Percentiles rank a stretch among this genome's conserved stretches.
These are phyloP conservation scores for Coemansia aciculifera DNA, from an alignment of 192 early-diverging fungal species.

Conservation along the genomic window DNA sequence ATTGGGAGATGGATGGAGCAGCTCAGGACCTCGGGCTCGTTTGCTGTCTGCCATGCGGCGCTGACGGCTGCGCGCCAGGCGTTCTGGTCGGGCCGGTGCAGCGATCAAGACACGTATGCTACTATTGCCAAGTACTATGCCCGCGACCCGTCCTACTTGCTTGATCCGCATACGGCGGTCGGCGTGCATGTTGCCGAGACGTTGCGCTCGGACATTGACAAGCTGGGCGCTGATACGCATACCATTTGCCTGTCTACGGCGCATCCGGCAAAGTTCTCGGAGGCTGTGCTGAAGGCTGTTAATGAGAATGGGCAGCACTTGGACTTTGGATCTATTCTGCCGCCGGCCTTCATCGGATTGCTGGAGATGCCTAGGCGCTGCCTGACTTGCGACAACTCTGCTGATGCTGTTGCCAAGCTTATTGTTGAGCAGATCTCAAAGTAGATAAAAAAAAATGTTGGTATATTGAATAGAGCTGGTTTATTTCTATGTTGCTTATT, in stretches of 20 bases:
- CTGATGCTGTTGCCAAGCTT: constrained; percentile 43
- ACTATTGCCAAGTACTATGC: constrained; percentile 75
- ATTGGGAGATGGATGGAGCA: constrained; percentile 77
- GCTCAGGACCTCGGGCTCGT: constrained; percentile 69
- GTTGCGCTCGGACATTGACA: constrained; percentile 24
- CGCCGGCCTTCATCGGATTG: constrained; percentile 68
- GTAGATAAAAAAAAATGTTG: not conserved
- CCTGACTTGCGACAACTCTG: constrained; percentile 47
- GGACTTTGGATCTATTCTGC: constrained; percentile 62
- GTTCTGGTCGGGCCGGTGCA: constrained; percentile 75
- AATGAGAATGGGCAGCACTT: constrained; percentile 53
- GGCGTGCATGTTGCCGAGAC: constrained; percentile 84
- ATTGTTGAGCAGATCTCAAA: constrained; percentile 18
- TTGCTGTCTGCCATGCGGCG: constrained; percentile 64
- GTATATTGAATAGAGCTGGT: too few relatives aligned
- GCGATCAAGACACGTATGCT: constrained; percentile 71
- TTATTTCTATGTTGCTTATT: constrained; percentile 5
- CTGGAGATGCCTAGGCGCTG: constrained; percentile 71
- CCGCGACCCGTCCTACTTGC: constrained; percentile 61
- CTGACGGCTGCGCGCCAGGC: constrained; percentile 66
- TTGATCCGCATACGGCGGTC: constrained; percentile 97
- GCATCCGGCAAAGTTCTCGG: constrained; percentile 95
- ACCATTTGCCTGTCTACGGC: constrained; percentile 84
- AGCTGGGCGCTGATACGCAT: not conserved
- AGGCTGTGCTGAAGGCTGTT: constrained; percentile 80